A percentile compares a stretch with the other conserved stretches of the same genome.
Evolutionary conservation across 305 asterid genomes (phyloP).

Genomic region (Stenogyne calaminthoides): DNA sequence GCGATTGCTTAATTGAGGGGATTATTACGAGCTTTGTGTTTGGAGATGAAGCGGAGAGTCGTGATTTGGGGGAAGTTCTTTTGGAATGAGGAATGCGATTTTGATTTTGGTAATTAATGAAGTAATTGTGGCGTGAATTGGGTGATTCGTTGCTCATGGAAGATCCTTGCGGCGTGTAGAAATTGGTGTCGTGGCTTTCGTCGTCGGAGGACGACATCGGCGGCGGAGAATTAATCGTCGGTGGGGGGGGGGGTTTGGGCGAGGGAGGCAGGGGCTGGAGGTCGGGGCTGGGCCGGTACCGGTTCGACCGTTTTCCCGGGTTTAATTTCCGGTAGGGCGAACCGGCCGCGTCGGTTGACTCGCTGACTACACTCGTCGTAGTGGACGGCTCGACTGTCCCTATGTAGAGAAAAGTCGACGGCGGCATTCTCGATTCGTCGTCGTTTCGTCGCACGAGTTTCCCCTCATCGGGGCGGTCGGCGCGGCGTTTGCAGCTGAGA

Average conservation of each 20-base stretch:
- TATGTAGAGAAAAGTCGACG: slow-evolving; percentile 77
- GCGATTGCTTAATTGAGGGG: slow-evolving; percentile 71
- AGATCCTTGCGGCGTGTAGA: slow-evolving; percentile 91
- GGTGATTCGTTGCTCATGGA: slow-evolving; percentile 75
- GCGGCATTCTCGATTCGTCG: slow-evolving; percentile 73
- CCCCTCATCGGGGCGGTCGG: slow-evolving; percentile 45
- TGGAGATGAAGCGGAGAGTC: slow-evolving; percentile 57
- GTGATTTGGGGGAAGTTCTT: slow-evolving; percentile 83
- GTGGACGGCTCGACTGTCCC: slow-evolving; percentile 92
- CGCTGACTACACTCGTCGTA: slow-evolving; percentile 38
- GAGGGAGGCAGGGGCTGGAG: slow-evolving; percentile 95
- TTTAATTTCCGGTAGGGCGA: slow-evolving; percentile 68
- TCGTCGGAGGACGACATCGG: slow-evolving; percentile 73
- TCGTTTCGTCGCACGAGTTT: slow-evolving; percentile 57
- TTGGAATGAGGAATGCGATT: slow-evolving; percentile 61
- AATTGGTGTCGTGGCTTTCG: slow-evolving; percentile 61
- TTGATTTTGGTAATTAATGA: slow-evolving; percentile 27
- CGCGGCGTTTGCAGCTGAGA: slow-evolving; percentile 55
- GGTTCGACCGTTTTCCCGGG: slow-evolving; percentile 63
- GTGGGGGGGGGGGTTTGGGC: slow-evolving; percentile 71
- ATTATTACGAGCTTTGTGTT: slow-evolving; percentile 58
- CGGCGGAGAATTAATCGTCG: slow-evolving; percentile 53
- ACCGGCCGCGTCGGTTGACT: slow-evolving; percentile 42
- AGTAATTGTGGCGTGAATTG: slow-evolving; percentile 41
- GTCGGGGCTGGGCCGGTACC: slow-evolving; percentile 97